A percentile compares a stretch with the other conserved stretches of the same genome.
These are phyloP conservation scores for Posidonia oceanica DNA, from an alignment of 116 monocot species.

Conservation along the genomic window DNA sequence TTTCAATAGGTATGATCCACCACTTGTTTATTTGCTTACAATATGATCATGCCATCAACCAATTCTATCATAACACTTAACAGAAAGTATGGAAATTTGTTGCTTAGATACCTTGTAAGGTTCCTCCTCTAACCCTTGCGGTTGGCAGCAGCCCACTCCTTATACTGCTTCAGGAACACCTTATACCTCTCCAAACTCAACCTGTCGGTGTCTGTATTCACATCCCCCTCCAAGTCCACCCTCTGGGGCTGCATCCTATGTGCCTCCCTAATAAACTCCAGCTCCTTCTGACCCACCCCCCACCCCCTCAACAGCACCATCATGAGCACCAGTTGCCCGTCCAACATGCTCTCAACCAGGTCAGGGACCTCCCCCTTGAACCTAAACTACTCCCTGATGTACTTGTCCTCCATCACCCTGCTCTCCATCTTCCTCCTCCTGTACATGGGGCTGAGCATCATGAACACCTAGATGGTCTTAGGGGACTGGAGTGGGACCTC, in stretches of 20 bases:
- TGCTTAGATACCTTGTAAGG: slow-evolving; percentile 49
- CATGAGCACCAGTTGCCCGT: slow-evolving; percentile 40
- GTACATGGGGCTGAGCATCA: slow-evolving; percentile 76
- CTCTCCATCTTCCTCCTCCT: slow-evolving; percentile 66
- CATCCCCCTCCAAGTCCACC: slow-evolving; percentile 34
- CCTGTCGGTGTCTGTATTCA: slow-evolving; percentile 25
- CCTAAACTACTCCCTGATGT: slow-evolving; percentile 37
- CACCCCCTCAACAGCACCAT: slow-evolving; percentile 82
- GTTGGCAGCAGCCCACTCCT: slow-evolving; percentile 81
- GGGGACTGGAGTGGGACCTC: slow-evolving; percentile 78
- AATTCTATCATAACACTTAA: no score
- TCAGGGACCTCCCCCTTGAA: slow-evolving; percentile 68
- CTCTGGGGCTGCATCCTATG: slow-evolving; percentile 48
- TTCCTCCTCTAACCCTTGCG: slow-evolving; percentile 64
- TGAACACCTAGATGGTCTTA: slow-evolving; percentile 72
- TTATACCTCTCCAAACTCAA: slow-evolving; percentile 64
- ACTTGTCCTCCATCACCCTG: slow-evolving; percentile 59
- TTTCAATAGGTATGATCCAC: no score
- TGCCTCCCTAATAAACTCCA: slow-evolving; percentile 70
- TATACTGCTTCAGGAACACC: slow-evolving; percentile 93
- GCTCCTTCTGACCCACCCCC: slow-evolving; percentile 69
- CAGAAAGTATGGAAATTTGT: no score
- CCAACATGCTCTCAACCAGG: slow-evolving; percentile 54
- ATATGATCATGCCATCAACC: no score
- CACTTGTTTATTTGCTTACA: no score